A percentile compares a stretch with the other conserved stretches of the same genome.
These are phyloP conservation scores for Emmonsia crescens DNA, from an alignment of 2,329 filamentous ascomycete species.

Conservation along the genomic window DNA sequence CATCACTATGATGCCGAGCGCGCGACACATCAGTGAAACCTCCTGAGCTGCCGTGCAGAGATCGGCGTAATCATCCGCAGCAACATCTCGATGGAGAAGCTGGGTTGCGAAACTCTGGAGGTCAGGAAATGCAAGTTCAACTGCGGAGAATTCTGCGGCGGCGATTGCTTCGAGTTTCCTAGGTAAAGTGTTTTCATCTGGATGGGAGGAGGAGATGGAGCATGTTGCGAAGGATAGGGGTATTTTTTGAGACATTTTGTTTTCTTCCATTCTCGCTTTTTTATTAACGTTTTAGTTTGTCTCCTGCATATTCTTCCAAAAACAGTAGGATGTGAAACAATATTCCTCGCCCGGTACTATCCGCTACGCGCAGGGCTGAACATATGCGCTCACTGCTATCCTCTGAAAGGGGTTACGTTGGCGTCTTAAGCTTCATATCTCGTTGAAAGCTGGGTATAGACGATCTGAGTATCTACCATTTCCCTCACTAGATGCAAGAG, in stretches of 20 bases:
- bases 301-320: background rate
- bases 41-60: constrained; percentile 45
- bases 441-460: background rate
- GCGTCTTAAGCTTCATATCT: background rate
- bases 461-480: background rate
- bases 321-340: background rate
- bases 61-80: constrained; percentile 48
- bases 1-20: constrained; percentile 49
- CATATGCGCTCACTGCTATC: background rate
- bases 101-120: constrained; percentile 52
- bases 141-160: constrained; percentile 43
- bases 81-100: constrained; percentile 41
- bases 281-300: background rate
- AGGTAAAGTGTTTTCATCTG: constrained; percentile 23
- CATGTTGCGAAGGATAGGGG: constrained; percentile 34
- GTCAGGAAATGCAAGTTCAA: constrained; percentile 67
- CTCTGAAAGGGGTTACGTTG: background rate
- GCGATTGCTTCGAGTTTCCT: constrained; percentile 31
- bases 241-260: constrained; percentile 15
- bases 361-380: background rate
- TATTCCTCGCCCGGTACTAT: background rate
- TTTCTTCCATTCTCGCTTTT: background rate
- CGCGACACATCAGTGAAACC: constrained; percentile 45
- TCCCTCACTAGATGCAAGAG: background rate
- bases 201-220: constrained; percentile 28